These are phyloP conservation scores for Metschnikowia henanensis DNA, from an alignment of 805 yeast species.

Conservation along the genomic window DNA sequence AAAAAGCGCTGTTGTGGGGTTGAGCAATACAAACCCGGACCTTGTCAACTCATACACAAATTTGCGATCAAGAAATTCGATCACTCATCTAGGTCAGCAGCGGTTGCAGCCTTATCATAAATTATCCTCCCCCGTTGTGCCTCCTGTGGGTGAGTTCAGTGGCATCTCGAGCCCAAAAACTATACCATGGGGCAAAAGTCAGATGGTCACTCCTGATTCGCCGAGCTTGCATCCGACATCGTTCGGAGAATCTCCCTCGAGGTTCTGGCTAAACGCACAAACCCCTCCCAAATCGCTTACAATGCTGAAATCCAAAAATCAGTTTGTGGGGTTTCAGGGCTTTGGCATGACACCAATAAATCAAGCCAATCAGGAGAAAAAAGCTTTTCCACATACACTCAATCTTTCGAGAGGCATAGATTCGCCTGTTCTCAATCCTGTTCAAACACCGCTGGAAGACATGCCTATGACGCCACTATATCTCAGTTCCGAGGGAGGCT, in stretches of 20 bases:
- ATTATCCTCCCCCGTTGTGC: conserved; percentile 23
- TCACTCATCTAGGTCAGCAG: conserved; percentile 29
- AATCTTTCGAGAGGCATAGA: conserved; percentile 10
- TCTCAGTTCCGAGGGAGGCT: conserved; percentile 16
- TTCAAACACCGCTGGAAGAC: conserved; percentile 43
- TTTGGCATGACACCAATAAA: conserved; percentile 2
- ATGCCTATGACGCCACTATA: conserved; percentile 45
- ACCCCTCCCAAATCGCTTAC: conserved; percentile 48
- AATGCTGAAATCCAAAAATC: conserved; percentile 20
- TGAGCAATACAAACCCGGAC: conserved; percentile 11
- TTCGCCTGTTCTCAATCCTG: conserved; percentile 42
- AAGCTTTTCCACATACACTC: background rate
- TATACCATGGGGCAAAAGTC: conserved; percentile 28
- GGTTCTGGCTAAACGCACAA: conserved; percentile 51
- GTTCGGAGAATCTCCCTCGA: conserved; percentile 54
- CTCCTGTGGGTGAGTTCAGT: conserved; percentile 14
- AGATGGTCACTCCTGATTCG: conserved; percentile 43
- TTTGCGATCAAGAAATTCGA: conserved; percentile 19
- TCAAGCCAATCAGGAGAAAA: conserved; percentile 1
- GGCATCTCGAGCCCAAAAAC: conserved; percentile 23
- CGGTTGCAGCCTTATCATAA: conserved; percentile 38
- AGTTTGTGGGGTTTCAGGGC: conserved; percentile 5
- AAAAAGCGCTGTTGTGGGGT: conserved; percentile 6
- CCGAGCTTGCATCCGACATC: conserved; percentile 54
- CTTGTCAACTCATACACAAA: conserved; percentile 19